These are phyloP conservation scores for Neurospora sp. DNA, from an alignment of 495 filamentous ascomycete genomes.

Conservation along the genomic window DNA sequence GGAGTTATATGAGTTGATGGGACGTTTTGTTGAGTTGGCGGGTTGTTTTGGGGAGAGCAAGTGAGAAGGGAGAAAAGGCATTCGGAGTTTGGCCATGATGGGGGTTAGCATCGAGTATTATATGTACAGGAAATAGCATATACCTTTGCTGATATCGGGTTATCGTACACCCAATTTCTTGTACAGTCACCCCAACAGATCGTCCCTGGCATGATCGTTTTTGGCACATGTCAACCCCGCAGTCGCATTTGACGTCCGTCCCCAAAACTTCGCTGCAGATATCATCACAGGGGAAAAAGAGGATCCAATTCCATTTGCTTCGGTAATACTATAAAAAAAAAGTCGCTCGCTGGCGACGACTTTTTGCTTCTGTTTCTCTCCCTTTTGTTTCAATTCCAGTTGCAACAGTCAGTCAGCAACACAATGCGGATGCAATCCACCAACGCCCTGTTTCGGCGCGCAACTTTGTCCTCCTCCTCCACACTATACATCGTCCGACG, in stretches of 20 bases:
- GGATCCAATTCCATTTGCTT: slow-evolving; percentile 5
- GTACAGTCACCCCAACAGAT: not conserved
- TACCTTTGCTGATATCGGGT: not conserved
- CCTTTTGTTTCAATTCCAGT: not conserved
- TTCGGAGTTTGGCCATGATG: not conserved
- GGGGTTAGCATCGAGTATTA: not conserved
- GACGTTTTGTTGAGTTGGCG: not conserved
- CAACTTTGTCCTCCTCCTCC: not conserved
- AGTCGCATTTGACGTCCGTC: slow-evolving; percentile 7
- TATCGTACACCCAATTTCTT: not conserved
- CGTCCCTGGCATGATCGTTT: not conserved
- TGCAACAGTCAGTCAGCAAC: not conserved
- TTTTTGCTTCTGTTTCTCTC: not conserved
- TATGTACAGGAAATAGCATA: not conserved
- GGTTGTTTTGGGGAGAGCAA: not conserved
- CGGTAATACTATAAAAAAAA: slow-evolving; percentile 8
- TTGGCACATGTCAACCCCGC: not conserved
- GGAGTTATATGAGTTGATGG: not conserved
- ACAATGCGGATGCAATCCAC: slow-evolving; percentile 9
- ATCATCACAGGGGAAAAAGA: slow-evolving; percentile 31
- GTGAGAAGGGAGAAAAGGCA: not conserved
- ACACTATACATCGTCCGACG: not conserved
- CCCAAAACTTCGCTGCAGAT: slow-evolving; percentile 39
- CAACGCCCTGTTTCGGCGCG: slow-evolving; percentile 19
- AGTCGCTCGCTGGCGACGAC: slow-evolving; percentile 6